Evolutionary conservation across 208 protist species (phyloP), one percentile per base, ranked within the genome.

Genomic region (Trypanosoma mega): DNA sequence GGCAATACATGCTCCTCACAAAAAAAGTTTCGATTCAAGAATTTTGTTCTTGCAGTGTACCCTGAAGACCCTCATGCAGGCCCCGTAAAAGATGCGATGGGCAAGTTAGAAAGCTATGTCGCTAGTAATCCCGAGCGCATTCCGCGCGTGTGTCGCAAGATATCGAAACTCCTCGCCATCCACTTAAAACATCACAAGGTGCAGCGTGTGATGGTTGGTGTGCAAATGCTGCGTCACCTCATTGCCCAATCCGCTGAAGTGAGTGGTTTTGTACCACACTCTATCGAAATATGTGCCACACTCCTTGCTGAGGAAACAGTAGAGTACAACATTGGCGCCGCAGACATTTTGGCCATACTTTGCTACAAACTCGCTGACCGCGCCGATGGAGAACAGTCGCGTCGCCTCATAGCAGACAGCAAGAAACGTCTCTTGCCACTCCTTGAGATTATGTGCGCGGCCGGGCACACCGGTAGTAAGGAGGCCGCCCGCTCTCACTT

Each of bases 81-180:
- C 3, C 62, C 80, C 0, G 75, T 92, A 43, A 68, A 76, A 33
- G 87, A 91, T 39, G 81, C 80, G 0, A 66, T 94, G 0, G 75
- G 67, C 3, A 85, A 83, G 55, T 69, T 94, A 2, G 74, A 81
- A 46, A 82, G 73, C 54, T 94, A 94, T 62, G 61, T 85, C 18
- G 70, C 54, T 23, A 87, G 74, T 58, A 94, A 94, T 63, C 82
- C 82, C 1, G 87, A 94, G 74, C 78, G 87, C 43, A 82, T 94
- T 27, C 82, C 87, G 1, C 81, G 84, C 30, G 78, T 94, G 26
- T 94, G 87, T 58, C 83, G 84, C 21, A 94, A 94, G 62, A 80
- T 94, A 2, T 68, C 53, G 2, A 94, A 94, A 47, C 55, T 91
- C 6, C 30, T 90, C 1, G 50, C 26, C n/a, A 24, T 56, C 3